These are phyloP conservation scores for Metschnikowia borealis DNA, from an alignment of 805 yeast genomes.

Conservation along the genomic window DNA sequence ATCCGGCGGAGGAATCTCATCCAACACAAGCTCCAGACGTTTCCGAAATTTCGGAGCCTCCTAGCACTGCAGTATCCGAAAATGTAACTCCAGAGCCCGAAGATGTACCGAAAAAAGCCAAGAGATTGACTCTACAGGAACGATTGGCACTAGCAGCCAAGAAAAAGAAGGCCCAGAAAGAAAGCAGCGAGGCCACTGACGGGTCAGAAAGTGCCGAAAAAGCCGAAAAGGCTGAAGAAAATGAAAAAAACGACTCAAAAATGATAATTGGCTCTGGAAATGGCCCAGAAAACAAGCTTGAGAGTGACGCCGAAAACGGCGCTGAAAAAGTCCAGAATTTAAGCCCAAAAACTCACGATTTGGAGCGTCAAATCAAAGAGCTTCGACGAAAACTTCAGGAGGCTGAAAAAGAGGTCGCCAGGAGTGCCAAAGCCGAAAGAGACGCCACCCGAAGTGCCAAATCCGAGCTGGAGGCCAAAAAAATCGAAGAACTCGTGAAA, in stretches of 20 bases:
- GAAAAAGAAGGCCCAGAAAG: conserved; percentile 23
- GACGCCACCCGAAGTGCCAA: background rate
- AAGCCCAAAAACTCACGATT: background rate
- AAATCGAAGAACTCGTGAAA: conserved; percentile 16
- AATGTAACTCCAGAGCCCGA: background rate
- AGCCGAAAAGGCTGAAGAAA: background rate
- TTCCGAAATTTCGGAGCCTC: too few relatives aligned
- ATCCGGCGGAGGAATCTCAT: too few relatives aligned
- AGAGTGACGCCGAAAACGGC: background rate
- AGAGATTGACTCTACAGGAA: conserved; percentile 76
- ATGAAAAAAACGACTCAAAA: background rate
- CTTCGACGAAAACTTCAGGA: background rate
- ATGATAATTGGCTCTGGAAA: background rate
- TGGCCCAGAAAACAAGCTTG: background rate
- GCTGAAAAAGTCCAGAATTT: background rate
- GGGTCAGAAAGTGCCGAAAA: background rate
- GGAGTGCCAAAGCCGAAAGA: background rate
- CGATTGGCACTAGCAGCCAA: conserved; percentile 80
- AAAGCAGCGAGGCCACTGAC: background rate
- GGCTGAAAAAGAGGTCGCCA: background rate
- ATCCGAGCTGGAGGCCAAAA: background rate
- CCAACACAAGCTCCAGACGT: too few relatives aligned
- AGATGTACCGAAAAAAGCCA: conserved; percentile 30
- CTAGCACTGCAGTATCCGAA: too few relatives aligned
- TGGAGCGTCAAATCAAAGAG: background rate